A percentile compares a stretch with the other conserved stretches of the same genome.
These are phyloP conservation scores for Ephemerocybe angulata DNA, from an alignment of 768 basidiomycete genomes.

Conservation along the genomic window DNA sequence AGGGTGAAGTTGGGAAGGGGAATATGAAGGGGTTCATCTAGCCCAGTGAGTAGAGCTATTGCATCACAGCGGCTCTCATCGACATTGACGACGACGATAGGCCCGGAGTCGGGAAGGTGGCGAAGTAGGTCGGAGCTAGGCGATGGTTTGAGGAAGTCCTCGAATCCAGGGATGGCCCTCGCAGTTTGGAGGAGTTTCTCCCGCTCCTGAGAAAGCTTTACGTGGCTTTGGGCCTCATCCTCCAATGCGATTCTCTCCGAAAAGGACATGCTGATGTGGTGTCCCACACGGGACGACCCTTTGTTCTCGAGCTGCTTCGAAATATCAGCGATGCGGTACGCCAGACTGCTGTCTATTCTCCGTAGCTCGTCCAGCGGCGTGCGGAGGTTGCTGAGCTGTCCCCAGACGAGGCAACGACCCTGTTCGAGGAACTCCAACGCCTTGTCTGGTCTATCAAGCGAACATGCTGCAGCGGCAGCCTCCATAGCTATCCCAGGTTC, in stretches of 20 bases:
- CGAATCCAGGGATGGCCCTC: slow-evolving; percentile 14
- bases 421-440: too few species aligned
- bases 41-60: slow-evolving; percentile 10
- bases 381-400: slow-evolving; percentile 21
- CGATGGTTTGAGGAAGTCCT: slow-evolving; percentile 18
- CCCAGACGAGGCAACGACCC: too few species aligned
- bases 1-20: slow-evolving; percentile 5
- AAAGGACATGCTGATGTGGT: not conserved
- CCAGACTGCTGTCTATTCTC: slow-evolving; percentile 8
- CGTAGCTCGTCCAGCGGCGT: slow-evolving; percentile 21
- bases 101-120: slow-evolving; percentile 10
- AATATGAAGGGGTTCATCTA: slow-evolving; percentile 9
- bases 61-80: slow-evolving; percentile 18
- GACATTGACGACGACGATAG: slow-evolving; percentile 19
- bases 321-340: slow-evolving; percentile 10
- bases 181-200: slow-evolving; percentile 12
- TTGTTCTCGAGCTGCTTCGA: slow-evolving; percentile 12
- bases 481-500: not conserved
- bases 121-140: not conserved
- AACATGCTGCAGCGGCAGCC: too few species aligned
- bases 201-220: slow-evolving; percentile 17
- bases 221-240: slow-evolving; percentile 11
- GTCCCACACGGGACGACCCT: slow-evolving; percentile 2
- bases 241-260: slow-evolving; percentile 12
- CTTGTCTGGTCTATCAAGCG: too few species aligned